Percentiles rank a stretch among this genome's conserved stretches.
phyloP scores from a whole-genome alignment of 495 filamentous ascomycete genomes.

The Symbiotaphrina buchneri region DNA sequence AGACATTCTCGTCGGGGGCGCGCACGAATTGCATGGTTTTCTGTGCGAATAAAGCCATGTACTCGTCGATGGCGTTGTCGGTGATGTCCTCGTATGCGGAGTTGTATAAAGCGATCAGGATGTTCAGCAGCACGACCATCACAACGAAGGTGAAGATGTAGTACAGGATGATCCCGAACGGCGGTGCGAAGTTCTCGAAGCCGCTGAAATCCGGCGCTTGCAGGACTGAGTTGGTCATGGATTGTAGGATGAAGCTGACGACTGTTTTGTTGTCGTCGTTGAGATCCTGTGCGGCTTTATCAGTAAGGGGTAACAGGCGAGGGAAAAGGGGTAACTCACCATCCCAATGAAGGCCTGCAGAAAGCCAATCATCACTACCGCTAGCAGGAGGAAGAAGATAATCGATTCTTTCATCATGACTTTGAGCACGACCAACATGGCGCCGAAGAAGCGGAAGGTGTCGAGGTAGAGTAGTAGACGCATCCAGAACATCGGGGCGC shows the following conservation, averaged over 20 bases:
- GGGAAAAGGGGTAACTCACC: no score
- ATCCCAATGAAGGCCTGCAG: slow-evolving; percentile 90
- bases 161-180: slow-evolving; percentile 77
- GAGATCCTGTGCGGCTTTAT: no score
- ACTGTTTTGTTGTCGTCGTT: slow-evolving; percentile 40
- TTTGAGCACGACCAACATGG: slow-evolving; percentile 90
- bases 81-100: slow-evolving; percentile 92
- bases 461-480: slow-evolving; percentile 86
- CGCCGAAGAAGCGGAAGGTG: slow-evolving; percentile 85
- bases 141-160: slow-evolving; percentile 96
- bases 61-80: slow-evolving; percentile 84
- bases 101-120: slow-evolving; percentile 93
- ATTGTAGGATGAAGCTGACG: slow-evolving; percentile 54
- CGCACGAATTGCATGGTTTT: slow-evolving; percentile 93
- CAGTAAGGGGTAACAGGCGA: no score
- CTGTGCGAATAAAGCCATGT: slow-evolving; percentile 64
- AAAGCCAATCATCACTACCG: slow-evolving; percentile 73
- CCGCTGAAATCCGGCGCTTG: slow-evolving; percentile 74
- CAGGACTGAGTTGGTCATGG: slow-evolving; percentile 82
- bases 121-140: slow-evolving; percentile 79
- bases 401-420: slow-evolving; percentile 99
- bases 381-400: slow-evolving; percentile 90
- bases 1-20: slow-evolving; percentile 94
- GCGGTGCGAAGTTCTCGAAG: slow-evolving; percentile 56
- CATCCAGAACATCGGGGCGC: slow-evolving; percentile 92